These are phyloP conservation scores for Patellifolia procumbens DNA, from an alignment of 179 eudicot genomes.

Conservation along the genomic window DNA sequence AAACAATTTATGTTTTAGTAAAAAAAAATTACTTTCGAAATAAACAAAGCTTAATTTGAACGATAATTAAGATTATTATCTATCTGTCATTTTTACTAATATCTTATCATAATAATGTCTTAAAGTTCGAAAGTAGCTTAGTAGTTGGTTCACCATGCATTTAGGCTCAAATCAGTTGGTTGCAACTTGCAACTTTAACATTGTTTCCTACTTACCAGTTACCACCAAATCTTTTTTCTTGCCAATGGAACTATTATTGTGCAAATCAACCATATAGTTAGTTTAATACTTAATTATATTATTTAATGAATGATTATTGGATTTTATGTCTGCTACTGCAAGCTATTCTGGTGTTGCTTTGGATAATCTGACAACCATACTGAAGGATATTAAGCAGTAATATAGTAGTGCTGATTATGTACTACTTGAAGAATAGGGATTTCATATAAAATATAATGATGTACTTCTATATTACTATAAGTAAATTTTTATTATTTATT, in stretches of 20 bases:
- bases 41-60: no score
- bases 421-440: no score
- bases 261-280: background rate
- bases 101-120: background rate
- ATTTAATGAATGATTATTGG: conserved; percentile 9
- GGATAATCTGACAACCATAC: conserved; percentile 8
- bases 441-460: no score
- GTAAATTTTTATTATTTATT: no score
- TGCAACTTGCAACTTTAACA: conserved; percentile 12
- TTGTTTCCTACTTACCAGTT: no score
- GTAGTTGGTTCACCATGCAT: background rate
- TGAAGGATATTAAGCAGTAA: background rate
- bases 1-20: no score
- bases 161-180: background rate
- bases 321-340: conserved; percentile 5
- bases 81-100: background rate
- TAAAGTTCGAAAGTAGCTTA: background rate
- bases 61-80: no score
- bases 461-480: no score
- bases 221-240: background rate
- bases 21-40: no score
- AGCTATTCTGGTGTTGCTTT: background rate
- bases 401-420: background rate
- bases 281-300: background rate
- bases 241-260: background rate